A percentile compares a stretch with the other conserved stretches of the same genome.
These are phyloP conservation scores for Phytopythium sindhum DNA, from an alignment of 352 stramenopile species.

Conservation along the genomic window DNA sequence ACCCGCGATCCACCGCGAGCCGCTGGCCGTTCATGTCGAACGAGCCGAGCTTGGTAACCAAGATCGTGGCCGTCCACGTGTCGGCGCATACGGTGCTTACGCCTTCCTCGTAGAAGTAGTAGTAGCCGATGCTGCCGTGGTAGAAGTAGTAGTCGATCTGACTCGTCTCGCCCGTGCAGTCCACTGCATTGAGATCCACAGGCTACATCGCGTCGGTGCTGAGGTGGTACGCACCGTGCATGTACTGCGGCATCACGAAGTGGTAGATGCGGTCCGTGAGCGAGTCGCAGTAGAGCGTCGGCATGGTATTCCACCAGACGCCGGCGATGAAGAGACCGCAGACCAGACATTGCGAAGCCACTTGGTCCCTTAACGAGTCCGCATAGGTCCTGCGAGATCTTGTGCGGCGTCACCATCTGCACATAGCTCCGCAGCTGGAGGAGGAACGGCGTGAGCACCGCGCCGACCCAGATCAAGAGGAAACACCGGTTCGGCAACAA, in stretches of 20 bases:
- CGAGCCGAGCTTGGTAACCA: slow-evolving; percentile 15
- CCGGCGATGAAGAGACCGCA: slow-evolving; percentile 9
- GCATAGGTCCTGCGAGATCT: slow-evolving; percentile 11
- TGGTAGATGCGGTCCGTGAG: slow-evolving; percentile 12
- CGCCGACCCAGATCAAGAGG: slow-evolving; percentile 16
- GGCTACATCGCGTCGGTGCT: too few relatives aligned
- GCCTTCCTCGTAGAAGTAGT: slow-evolving; percentile 8
- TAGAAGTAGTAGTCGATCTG: slow-evolving; percentile 17
- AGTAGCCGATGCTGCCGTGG: slow-evolving; percentile 13
- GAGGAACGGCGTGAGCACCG: slow-evolving; percentile 15
- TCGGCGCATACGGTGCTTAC: slow-evolving; percentile 2
- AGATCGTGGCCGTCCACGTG: slow-evolving; percentile 13
- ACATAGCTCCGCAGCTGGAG: slow-evolving; percentile 20
- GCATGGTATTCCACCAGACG: slow-evolving; percentile 20
- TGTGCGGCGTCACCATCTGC: slow-evolving; percentile 17
- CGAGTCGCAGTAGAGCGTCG: slow-evolving; percentile 12
- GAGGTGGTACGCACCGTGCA: too few relatives aligned
- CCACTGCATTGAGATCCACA: background rate
- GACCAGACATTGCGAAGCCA: slow-evolving; percentile 3
- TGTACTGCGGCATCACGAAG: slow-evolving; percentile 18
- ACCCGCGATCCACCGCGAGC: slow-evolving; percentile 13
- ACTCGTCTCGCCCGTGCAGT: slow-evolving; percentile 5
- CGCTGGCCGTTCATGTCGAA: slow-evolving; percentile 23
- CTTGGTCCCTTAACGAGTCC: background rate
- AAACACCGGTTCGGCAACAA: too few relatives aligned